Evolutionary conservation across 2,329 filamentous ascomycete genomes (phyloP), one percentile per base, ranked within the genome.

Genomic region (Aureobasidium sp.): DNA sequence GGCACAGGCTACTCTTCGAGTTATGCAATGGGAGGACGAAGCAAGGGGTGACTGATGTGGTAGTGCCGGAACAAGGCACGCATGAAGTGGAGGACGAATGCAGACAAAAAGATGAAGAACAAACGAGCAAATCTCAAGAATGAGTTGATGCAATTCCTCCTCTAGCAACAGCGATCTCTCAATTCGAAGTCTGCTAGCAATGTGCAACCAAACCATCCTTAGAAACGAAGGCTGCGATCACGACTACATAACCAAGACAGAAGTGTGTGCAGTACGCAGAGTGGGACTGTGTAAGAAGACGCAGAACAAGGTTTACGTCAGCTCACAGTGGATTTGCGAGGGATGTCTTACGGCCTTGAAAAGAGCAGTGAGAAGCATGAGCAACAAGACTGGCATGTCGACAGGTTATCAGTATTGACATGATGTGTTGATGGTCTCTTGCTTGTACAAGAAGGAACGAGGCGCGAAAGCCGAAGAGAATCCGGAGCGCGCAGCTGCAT

Each of bases 231-330:
- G 59, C 41, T 61, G 59, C 49, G 25, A 53, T n/a, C 42, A 53
- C 59, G 32, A 44, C 6, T 45, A 34, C 29, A n/a, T 27, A 16
- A 6, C 27, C 39, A 44, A 45, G 29, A 36, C 29, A 15, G 53
- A 57, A 41, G 16, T 13, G 39, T 57, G 53, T 57, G 29, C 39
- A 27, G 58, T 29, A 13, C 50, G 30, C 29, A 39, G 8, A 39
- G 5, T 48, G 10, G 49, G 37, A 15, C 16, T 48, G 30, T 61
- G 59, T 41, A 52, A 61, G 49, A 54, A 48, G n/a, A 61, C 59
- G 30, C 37, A 44, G n/a, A 30, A 61, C 36, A 37, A 37, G 29
- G 34, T 37, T 10, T 30, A 32, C 5, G 10, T 45, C 16, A 10
- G 48, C n/a, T 25, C 36, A 21, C 25, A 34, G 25, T 42, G 42